Percentiles rank a stretch among this genome's conserved stretches.
Evolutionary conservation across 202 grass and related monocot species (phyloP).

Genomic region (Bolboschoenoplectus hybrid): DNA sequence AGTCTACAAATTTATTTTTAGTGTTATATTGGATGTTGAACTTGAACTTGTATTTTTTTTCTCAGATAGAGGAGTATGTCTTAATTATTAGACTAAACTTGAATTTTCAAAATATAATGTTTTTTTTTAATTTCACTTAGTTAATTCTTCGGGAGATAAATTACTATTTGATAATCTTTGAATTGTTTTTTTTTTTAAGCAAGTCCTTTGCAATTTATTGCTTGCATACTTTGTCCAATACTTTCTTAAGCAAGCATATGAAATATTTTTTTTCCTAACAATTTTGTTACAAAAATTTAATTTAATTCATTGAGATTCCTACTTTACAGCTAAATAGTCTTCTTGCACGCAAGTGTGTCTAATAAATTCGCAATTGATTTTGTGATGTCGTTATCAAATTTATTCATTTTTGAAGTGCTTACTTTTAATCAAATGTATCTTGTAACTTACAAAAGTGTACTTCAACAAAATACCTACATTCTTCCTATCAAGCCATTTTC

Average conservation of each 20-base stretch:
- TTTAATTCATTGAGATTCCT: conserved; percentile 4
- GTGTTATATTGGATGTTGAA: neutral
- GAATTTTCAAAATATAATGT: no score
- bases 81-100: no score
- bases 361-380: conserved; percentile 5
- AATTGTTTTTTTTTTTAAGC: neutral
- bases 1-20: no score
- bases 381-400: neutral
- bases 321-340: neutral
- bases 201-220: neutral
- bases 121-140: neutral
- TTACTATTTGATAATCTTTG: neutral
- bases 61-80: no score
- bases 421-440: neutral
- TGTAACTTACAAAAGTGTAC: conserved; percentile 26
- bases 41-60: no score
- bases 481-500: conserved; percentile 8
- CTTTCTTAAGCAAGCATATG: neutral
- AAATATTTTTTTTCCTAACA: neutral
- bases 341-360: neutral
- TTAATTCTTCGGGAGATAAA: neutral
- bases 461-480: conserved; percentile 11
- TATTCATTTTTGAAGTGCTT: conserved; percentile 18
- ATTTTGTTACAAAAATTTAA: neutral
- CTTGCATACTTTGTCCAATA: neutral